Base-by-base conservation (phyloP, 495 filamentous ascomycete genomes). In the Cercophora scortea region DNA sequence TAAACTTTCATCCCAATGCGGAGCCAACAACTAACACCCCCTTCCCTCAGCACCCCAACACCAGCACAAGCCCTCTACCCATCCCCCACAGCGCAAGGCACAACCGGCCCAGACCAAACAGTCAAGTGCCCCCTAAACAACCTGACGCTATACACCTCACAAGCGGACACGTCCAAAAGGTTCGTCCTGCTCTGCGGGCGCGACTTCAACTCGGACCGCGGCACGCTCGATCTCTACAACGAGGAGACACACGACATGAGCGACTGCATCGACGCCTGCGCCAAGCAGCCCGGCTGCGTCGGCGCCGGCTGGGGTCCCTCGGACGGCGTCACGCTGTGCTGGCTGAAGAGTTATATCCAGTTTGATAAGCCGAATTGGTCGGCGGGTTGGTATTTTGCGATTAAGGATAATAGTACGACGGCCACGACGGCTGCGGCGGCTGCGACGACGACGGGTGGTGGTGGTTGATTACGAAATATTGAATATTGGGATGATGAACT, bases 331-430 rank as follows among this genome's bases (percentile, higher is more conserved):
- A 69, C 63, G 46, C 61, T 66, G 52, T 71, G 68, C 64, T 77
- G 66, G 71, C 8, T 82, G 71, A 68, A 85, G 79, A 70, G 72
- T 70, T 52, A 64, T 71, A 55, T 81, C 68, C 25, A 25, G 25
- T 25, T 25, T 25, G 45, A 82, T 69, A 11, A 68, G 76, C 53
- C 73, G 71, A 60, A 72, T 62, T 32, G 57, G 73, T 32, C 17
- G 2, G 11, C 43, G 4, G 17, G 10, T 4, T 45, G 43, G 43
- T 32, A 32, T 13, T 47, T 47, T 47, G 45, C 45, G 7, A 32
- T 34, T 7, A 8, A 2, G 41, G 41, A 42, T 42, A 38, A 38
- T 38, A 13, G 10, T 10, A 38, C 36, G 13, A 38, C 36, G 36
- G 5, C 25, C 2, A 38, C 2, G 36, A 7, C 36, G 36, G 13